Conservation (phyloP, 106 monocot species). For the Allium fistulosum region DNA sequence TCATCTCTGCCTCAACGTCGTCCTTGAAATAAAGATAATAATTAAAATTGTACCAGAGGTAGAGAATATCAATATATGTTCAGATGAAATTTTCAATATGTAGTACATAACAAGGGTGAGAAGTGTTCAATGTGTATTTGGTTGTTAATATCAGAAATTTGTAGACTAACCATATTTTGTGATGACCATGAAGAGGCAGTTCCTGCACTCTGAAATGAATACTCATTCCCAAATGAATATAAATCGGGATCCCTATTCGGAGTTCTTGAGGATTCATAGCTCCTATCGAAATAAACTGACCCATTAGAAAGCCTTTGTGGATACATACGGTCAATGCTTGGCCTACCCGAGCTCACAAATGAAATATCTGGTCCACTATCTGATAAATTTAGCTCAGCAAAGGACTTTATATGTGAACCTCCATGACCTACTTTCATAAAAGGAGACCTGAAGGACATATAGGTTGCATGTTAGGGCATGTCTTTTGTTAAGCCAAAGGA, state of each 20-base stretch:
- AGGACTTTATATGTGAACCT: conserved; percentile 6
- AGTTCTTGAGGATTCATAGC: conserved; percentile 3
- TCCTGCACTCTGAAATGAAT: conserved; percentile 7
- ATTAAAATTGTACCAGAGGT: too few relatives aligned
- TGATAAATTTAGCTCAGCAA: background rate
- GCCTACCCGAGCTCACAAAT: conserved; percentile 44
- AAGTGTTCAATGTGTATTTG: background rate
- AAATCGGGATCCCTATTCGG: conserved; percentile 11
- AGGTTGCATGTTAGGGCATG: too few relatives aligned
- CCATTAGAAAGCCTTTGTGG: conserved; percentile 15
- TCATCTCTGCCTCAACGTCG: conserved; percentile 41
- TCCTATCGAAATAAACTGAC: conserved; percentile 13
- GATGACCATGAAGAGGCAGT: conserved; percentile 15
- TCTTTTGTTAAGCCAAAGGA: too few relatives aligned
- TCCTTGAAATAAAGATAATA: conserved; percentile 14
- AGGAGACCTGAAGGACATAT: conserved; percentile 34
- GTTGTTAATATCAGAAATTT: background rate
- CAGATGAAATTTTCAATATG: background rate
- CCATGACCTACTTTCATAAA: conserved; percentile 17
- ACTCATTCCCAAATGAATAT: conserved; percentile 19
- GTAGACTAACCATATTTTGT: conserved; percentile 16
- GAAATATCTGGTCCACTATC: conserved; percentile 43
- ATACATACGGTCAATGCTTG: conserved; percentile 5
- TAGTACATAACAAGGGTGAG: background rate
- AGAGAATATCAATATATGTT: too few relatives aligned